phyloP scores from a whole-genome alignment of 306 rosid species.

The Cucurbita argyrosperma region DNA sequence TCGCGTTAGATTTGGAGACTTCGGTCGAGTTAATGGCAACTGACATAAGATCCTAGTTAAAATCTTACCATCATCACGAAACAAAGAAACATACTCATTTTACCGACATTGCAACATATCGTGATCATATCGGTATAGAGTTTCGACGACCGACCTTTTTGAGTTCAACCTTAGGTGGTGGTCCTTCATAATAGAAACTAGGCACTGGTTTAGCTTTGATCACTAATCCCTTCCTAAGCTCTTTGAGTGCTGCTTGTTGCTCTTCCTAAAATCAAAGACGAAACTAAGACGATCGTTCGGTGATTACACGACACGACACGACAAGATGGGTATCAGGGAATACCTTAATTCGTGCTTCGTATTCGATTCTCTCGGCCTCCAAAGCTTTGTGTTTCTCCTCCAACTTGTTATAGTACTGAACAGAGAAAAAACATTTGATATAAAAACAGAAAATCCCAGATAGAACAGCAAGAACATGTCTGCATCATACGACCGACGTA shows the following conservation, averaged over 20 bases:
- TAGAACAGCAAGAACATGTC: conserved; percentile 6
- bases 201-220: conserved; percentile 94
- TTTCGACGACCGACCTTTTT: conserved; percentile 49
- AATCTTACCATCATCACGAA: background rate
- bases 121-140: background rate
- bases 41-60: conserved; percentile 21
- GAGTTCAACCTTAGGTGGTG: conserved; percentile 70
- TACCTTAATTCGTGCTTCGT: conserved; percentile 75
- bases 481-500: conserved; percentile 7
- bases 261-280: conserved; percentile 53
- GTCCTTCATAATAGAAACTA: conserved; percentile 76
- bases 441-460: conserved; percentile 11
- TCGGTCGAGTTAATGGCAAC: conserved; percentile 83
- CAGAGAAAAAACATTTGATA: conserved; percentile 5
- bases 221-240: conserved; percentile 69
- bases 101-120: no score
- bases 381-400: conserved; percentile 86
- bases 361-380: conserved; percentile 69
- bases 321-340: background rate
- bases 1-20: conserved; percentile 71
- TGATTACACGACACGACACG: background rate
- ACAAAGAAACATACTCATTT: background rate
- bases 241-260: conserved; percentile 81
- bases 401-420: conserved; percentile 66
- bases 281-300: background rate